These are phyloP conservation scores for Exophiala sp. DNA, from an alignment of 2,329 filamentous ascomycete genomes.

Conservation along the genomic window DNA sequence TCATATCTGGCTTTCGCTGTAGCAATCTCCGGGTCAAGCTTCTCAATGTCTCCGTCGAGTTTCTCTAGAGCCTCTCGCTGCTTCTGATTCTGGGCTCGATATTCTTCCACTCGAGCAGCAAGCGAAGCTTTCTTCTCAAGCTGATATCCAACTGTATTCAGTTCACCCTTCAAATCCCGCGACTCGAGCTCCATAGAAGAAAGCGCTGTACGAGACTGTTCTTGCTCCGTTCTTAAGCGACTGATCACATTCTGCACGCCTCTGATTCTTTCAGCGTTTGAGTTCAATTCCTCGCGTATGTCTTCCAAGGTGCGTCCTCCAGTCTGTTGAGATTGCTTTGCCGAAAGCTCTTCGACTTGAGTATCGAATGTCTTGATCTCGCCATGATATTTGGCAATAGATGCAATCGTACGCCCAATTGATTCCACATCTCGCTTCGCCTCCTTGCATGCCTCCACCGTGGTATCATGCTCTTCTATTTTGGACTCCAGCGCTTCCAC, in stretches of 20 bases:
- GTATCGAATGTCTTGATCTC: slow-evolving; percentile 69
- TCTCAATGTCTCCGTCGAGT: slow-evolving; percentile 69
- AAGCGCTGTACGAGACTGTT: slow-evolving; percentile 66
- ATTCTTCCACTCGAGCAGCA: slow-evolving; percentile 66
- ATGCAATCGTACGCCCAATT: slow-evolving; percentile 70
- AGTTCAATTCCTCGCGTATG: slow-evolving; percentile 72
- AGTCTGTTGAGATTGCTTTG: slow-evolving; percentile 68
- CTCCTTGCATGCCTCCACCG: slow-evolving; percentile 60
- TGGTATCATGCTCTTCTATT: slow-evolving; percentile 65
- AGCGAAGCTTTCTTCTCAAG: slow-evolving; percentile 77
- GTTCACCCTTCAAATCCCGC: slow-evolving; percentile 69
- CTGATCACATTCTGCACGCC: slow-evolving; percentile 60
- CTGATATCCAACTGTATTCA: slow-evolving; percentile 67
- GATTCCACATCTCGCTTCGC: slow-evolving; percentile 71
- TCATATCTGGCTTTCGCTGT: slow-evolving; percentile 74
- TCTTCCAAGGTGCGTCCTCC: slow-evolving; percentile 71
- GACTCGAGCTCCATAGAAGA: slow-evolving; percentile 71
- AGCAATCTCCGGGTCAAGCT: slow-evolving; percentile 70
- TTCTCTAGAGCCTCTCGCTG: slow-evolving; percentile 67
- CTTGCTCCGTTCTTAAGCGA: slow-evolving; percentile 66
- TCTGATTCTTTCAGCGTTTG: slow-evolving; percentile 64
- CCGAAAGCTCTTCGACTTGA: slow-evolving; percentile 71
- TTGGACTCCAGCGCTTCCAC: slow-evolving; percentile 57
- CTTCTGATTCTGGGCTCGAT: slow-evolving; percentile 64
- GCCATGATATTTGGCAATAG: slow-evolving; percentile 67